These are phyloP conservation scores for Brassica cretica DNA, from an alignment of 345 rosid genomes.

Conservation along the genomic window DNA sequence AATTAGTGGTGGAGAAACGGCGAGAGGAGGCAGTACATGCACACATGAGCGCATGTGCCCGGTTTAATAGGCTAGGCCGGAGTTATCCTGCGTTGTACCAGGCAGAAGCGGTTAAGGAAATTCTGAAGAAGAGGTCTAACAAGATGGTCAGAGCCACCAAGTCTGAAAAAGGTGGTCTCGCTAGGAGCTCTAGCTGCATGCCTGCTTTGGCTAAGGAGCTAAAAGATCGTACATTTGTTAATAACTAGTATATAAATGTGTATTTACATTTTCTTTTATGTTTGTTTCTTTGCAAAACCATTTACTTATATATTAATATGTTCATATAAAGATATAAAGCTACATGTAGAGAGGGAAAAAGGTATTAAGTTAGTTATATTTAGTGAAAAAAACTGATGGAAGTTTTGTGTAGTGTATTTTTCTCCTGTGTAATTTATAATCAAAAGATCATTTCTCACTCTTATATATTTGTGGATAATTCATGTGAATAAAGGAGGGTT, in stretches of 20 bases:
- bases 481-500: neutral
- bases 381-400: slow-evolving; percentile 1
- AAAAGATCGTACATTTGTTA: slow-evolving; percentile 33
- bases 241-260: slow-evolving; percentile 25
- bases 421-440: neutral
- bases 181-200: slow-evolving; percentile 82
- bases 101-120: slow-evolving; percentile 82
- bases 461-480: slow-evolving; percentile 1
- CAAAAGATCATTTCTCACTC: neutral
- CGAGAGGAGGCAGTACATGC: slow-evolving; percentile 61
- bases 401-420: neutral
- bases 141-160: slow-evolving; percentile 36
- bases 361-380: neutral
- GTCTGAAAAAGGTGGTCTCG: slow-evolving; percentile 43
- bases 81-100: slow-evolving; percentile 72
- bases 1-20: slow-evolving; percentile 42
- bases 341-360: slow-evolving; percentile 4
- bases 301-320: neutral
- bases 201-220: slow-evolving; percentile 61
- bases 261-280: neutral
- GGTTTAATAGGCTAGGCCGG: slow-evolving; percentile 70
- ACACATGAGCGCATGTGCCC: slow-evolving; percentile 68
- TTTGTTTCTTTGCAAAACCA: neutral
- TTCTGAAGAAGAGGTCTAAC: slow-evolving; percentile 56
- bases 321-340: slow-evolving; percentile 2